phyloP scores from a whole-genome alignment of 2,329 filamentous ascomycete species.

The Colletotrichum melonis region DNA sequence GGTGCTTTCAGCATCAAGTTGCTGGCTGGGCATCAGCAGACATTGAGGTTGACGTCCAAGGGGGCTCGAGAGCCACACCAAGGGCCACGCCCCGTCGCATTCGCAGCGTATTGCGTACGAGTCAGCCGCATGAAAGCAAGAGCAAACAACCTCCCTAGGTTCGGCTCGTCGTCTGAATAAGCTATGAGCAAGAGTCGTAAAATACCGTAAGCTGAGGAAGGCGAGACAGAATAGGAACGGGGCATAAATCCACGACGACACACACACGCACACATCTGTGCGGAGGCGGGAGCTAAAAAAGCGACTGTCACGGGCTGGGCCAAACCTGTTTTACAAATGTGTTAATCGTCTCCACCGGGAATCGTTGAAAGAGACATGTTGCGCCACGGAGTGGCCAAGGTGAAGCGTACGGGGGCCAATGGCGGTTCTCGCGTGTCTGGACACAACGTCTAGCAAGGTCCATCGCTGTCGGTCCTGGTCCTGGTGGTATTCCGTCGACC shows the following conservation, averaged over 20 bases:
- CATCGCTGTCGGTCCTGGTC: slow-evolving; percentile 18
- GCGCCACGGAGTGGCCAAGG: neutral
- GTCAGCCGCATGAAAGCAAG: slow-evolving; percentile 16
- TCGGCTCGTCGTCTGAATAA: slow-evolving; percentile 27
- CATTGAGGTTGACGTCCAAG: neutral
- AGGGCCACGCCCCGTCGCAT: neutral
- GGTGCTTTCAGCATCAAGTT: neutral
- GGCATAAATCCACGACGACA: neutral
- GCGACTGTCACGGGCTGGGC: neutral
- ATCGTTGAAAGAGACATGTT: neutral
- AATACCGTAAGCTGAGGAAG: neutral
- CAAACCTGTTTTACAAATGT: slow-evolving; percentile 12
- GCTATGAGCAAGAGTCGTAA: slow-evolving; percentile 3
- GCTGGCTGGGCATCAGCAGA: slow-evolving; percentile 14
- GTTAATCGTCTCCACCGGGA: neutral
- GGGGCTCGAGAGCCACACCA: slow-evolving; percentile 12
- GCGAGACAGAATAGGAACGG: neutral
- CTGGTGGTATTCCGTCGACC: slow-evolving; percentile 4
- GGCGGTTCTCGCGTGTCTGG: neutral
- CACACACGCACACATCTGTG: slow-evolving; percentile 12
- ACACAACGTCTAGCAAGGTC: slow-evolving; percentile 1
- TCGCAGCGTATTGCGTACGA: slow-evolving; percentile 2
- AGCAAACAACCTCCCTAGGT: neutral
- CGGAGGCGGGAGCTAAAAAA: slow-evolving; percentile 25
- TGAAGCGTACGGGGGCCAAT: neutral